phyloP scores from a whole-genome alignment of 768 basidiomycete genomes.

The Calocera viscosa region DNA sequence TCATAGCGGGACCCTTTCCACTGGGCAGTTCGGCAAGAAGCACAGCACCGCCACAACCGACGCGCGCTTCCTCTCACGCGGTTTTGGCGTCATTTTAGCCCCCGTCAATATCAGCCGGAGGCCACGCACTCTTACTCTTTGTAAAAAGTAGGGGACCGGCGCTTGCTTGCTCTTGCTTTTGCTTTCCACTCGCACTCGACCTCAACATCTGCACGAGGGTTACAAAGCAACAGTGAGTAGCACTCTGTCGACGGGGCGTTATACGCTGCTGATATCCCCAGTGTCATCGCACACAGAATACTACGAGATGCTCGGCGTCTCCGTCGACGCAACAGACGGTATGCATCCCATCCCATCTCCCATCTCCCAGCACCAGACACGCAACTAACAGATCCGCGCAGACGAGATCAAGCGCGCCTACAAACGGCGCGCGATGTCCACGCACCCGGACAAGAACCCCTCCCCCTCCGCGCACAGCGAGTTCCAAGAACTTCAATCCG shows the following conservation, averaged over 20 bases:
- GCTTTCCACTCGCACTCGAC: no score
- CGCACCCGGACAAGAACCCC: slow-evolving; percentile 49
- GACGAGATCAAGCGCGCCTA: slow-evolving; percentile 92
- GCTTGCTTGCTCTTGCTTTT: no score
- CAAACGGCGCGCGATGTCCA: slow-evolving; percentile 85
- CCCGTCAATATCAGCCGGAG: no score
- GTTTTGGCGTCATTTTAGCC: no score
- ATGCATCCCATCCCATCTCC: slow-evolving; percentile 16
- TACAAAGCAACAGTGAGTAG: not conserved
- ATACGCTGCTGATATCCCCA: not conserved
- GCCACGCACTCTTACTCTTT: no score
- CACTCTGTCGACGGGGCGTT: not conserved
- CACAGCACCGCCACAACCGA: no score
- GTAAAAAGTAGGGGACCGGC: no score
- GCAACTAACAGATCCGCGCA: slow-evolving; percentile 21
- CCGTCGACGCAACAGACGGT: slow-evolving; percentile 62
- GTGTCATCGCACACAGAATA: slow-evolving; percentile 35
- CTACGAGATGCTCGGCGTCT: slow-evolving; percentile 74
- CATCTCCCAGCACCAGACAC: not conserved
- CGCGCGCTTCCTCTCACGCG: no score
- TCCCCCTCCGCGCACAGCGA: not conserved
- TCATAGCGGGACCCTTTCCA: not conserved
- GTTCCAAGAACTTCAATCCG: slow-evolving; percentile 23
- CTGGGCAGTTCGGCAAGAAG: no score
- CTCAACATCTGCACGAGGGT: no score